Base-by-base conservation (phyloP, 495 filamentous ascomycete genomes). In the Recurvomyces mirabilis region DNA sequence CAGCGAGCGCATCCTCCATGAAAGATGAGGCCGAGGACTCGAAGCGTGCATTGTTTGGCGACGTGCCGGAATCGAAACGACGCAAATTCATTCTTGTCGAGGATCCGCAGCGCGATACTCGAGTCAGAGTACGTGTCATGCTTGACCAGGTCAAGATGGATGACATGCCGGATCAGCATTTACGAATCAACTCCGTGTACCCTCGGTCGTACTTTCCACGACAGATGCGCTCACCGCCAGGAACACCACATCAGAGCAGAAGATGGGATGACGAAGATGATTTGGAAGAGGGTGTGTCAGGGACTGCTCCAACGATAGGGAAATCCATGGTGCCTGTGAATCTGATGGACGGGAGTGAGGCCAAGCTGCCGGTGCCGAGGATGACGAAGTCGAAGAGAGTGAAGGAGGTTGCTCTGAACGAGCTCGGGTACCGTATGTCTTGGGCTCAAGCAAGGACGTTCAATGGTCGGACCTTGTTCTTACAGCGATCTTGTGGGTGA, bases 1-100 rank as follows among this genome's bases (percentile, higher is more conserved):
- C 52, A 56, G 34, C 49, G 54, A 22, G 41, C 39, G 14, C 51
- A 61, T n/a, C n/a, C n/a, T n/a, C n/a, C n/a, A n/a, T 43, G 55
- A 63, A 49, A 52, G 62, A 65, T 14, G 58, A 69, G 6, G 65
- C 71, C 13, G 65, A 72, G 18, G 64, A 72, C 35, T 58, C 59
- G 36, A 66, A 68, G 36, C 62, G 68, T 5, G 75, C 78, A 9
- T 71, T 98, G 13, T 95, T 94, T 60, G 81, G 85, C 38, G 78
- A 84, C 38, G 70, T 94, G 19, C 89, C 89, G 1, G 83, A 85
- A 41, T 77, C 78, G 40, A 94, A 93, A 63, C 84, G 81, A 41
- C 81, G 88, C 52, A 98, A 94, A 60, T 96, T 96, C 60, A 93
- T 98, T 53, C 75, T 94, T 3, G 87, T 98, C 18, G 85, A 94